phyloP scores from a whole-genome alignment of 148 eudicot species.

The Heliamphora exappendiculata region DNA sequence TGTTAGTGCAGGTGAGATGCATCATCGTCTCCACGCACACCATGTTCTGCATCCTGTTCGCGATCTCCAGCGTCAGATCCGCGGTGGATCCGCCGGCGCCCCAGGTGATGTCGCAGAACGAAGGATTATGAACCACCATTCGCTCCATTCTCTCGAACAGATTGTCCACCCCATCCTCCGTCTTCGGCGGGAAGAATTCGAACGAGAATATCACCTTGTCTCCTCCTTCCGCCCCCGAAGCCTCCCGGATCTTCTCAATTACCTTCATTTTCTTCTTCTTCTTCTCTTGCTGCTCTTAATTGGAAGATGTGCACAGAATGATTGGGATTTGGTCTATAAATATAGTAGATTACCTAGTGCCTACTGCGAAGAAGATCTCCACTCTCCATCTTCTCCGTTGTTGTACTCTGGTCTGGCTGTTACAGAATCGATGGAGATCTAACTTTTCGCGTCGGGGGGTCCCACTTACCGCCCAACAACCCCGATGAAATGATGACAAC shows the following conservation, averaged over 20 bases:
- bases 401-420: too few relatives aligned
- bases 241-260: constrained; percentile 66
- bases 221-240: constrained; percentile 22
- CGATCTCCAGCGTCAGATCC: constrained; percentile 81
- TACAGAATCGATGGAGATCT: too few relatives aligned
- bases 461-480: too few relatives aligned
- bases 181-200: constrained; percentile 92
- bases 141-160: constrained; percentile 91
- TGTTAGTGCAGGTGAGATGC: constrained; percentile 95
- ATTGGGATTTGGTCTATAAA: too few relatives aligned
- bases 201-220: constrained; percentile 64
- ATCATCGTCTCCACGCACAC: constrained; percentile 92
- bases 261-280: constrained; percentile 58
- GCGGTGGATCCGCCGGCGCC: constrained; percentile 98
- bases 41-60: constrained; percentile 86
- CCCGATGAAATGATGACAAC: too few relatives aligned
- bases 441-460: too few relatives aligned
- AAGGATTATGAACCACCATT: constrained; percentile 71
- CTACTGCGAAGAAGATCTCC: too few relatives aligned
- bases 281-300: neutral
- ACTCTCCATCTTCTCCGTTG: too few relatives aligned
- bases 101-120: constrained; percentile 96
- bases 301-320: neutral
- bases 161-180: constrained; percentile 90
- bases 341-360: too few relatives aligned